Conservation (phyloP, 805 yeast genomes). For the Metschnikowia sp. region DNA sequence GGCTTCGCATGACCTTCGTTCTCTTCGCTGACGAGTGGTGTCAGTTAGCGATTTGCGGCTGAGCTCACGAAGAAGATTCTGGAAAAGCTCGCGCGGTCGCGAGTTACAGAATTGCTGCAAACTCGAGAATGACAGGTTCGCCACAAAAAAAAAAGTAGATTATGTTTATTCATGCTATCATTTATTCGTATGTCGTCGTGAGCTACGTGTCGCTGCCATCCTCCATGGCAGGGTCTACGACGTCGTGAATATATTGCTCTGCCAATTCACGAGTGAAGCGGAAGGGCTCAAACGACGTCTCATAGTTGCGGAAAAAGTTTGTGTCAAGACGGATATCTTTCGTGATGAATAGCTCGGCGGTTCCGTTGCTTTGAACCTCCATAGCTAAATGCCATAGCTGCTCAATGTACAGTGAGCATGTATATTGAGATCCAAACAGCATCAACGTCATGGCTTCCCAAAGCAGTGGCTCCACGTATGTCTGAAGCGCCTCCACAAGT, state of each 20-base stretch:
- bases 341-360: constrained; percentile 8
- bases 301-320: constrained; percentile 11
- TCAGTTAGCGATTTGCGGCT: no score
- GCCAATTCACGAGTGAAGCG: constrained; percentile 8
- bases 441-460: constrained; percentile 9
- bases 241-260: constrained; percentile 12
- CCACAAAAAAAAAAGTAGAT: no score
- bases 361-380: constrained; percentile 5
- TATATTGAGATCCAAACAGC: constrained; percentile 12
- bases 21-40: no score
- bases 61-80: no score
- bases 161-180: not conserved
- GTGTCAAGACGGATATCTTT: constrained; percentile 11
- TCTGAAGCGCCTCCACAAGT: constrained; percentile 8
- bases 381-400: constrained; percentile 15
- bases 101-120: not conserved
- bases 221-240: constrained; percentile 10
- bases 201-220: constrained; percentile 1
- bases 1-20: no score
- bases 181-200: not conserved
- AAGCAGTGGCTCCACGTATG: constrained; percentile 2
- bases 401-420: constrained; percentile 7
- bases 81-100: no score
- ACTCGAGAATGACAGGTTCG: not conserved
- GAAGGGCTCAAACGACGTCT: constrained; percentile 9